phyloP scores from a whole-genome alignment of 495 filamentous ascomycete species.

The Podospora comata region DNA sequence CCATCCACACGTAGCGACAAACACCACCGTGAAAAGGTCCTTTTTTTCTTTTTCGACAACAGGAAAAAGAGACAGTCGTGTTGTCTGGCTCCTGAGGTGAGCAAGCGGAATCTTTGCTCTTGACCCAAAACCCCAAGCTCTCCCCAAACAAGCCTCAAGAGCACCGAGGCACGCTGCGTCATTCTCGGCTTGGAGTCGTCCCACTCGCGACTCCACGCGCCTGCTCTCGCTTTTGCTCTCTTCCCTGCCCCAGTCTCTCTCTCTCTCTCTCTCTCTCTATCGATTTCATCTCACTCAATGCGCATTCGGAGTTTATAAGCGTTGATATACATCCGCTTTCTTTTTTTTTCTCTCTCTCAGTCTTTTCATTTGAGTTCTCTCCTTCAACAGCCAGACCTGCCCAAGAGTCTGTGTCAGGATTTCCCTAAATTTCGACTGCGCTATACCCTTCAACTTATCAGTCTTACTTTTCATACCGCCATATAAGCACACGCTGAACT shows the following conservation, averaged over 20 bases:
- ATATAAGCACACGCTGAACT: slow-evolving; percentile 9
- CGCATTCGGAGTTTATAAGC: not conserved
- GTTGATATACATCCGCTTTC: not conserved
- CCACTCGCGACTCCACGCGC: slow-evolving; percentile 5
- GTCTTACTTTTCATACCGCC: not conserved
- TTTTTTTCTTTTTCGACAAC: not conserved
- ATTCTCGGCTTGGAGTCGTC: slow-evolving; percentile 16
- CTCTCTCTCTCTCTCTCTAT: slow-evolving; percentile 6
- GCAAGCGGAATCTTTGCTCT: slow-evolving; percentile 18
- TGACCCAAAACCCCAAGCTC: slow-evolving; percentile 12
- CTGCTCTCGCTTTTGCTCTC: not conserved
- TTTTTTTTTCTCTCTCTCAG: not conserved
- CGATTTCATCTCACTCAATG: slow-evolving; percentile 7
- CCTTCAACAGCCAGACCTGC: not conserved
- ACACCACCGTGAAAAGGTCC: not conserved
- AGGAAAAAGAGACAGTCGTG: not conserved
- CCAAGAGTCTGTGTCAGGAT: not conserved
- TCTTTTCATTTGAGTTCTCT: not conserved
- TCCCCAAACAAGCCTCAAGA: not conserved
- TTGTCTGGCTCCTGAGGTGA: slow-evolving; percentile 15
- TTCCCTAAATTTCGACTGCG: not conserved
- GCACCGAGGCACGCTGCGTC: slow-evolving; percentile 10
- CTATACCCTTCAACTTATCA: not conserved
- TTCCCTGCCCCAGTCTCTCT: slow-evolving; percentile 1
- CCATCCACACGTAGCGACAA: not conserved